phyloP scores from a whole-genome alignment of 2,329 filamentous ascomycete genomes.

The Ceratocystis huliohia region DNA sequence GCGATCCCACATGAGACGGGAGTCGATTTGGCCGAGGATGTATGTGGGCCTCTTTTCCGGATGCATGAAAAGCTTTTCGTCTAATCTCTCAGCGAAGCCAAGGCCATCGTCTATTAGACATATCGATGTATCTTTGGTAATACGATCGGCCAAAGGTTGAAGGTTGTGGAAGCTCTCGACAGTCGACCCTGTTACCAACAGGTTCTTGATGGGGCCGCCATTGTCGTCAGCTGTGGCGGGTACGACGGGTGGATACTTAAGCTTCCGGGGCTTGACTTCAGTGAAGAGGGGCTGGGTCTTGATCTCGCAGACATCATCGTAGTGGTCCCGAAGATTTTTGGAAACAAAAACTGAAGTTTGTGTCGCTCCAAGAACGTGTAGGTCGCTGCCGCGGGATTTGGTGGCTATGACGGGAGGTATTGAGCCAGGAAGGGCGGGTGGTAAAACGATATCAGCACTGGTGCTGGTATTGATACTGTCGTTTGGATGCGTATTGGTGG shows the following conservation, averaged over 20 bases:
- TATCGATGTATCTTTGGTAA: slow-evolving; percentile 57
- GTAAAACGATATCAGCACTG: not conserved
- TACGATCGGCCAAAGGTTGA: slow-evolving; percentile 46
- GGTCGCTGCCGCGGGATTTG: slow-evolving; percentile 9
- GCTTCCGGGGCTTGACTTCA: slow-evolving; percentile 18
- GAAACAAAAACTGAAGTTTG: slow-evolving; percentile 18
- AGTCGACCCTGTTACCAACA: slow-evolving; percentile 51
- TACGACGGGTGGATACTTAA: slow-evolving; percentile 22
- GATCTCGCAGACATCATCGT: slow-evolving; percentile 22
- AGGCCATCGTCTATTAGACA: slow-evolving; percentile 71
- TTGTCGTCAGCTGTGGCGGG: slow-evolving; percentile 24
- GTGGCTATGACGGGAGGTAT: slow-evolving; percentile 14
- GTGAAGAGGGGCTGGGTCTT: slow-evolving; percentile 14
- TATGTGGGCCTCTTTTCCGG: slow-evolving; percentile 56
- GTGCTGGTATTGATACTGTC: not conserved
- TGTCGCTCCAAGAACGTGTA: slow-evolving; percentile 18
- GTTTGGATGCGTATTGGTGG: not conserved
- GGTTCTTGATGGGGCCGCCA: slow-evolving; percentile 49
- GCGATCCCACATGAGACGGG: slow-evolving; percentile 34
- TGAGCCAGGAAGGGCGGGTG: not conserved
- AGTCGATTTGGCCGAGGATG: slow-evolving; percentile 52
- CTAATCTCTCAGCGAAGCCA: slow-evolving; percentile 69
- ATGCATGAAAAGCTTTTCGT: slow-evolving; percentile 56
- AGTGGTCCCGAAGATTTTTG: slow-evolving; percentile 20
- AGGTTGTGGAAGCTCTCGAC: slow-evolving; percentile 48